phyloP scores from a whole-genome alignment of 2,329 filamentous ascomycete species.

The Trichoderma simmonsii region DNA sequence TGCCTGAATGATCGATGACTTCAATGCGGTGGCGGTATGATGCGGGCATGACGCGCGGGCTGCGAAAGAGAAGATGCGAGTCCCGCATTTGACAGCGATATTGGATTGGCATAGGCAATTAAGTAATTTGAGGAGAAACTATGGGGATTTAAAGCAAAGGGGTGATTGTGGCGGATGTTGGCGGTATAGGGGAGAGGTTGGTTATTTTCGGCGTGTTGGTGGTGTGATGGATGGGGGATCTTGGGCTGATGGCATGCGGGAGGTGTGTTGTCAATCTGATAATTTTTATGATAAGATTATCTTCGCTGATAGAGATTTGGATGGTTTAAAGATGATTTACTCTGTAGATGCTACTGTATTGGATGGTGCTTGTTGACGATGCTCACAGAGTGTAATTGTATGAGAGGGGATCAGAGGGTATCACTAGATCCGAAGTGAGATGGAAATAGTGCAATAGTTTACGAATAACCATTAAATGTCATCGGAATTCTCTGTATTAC shows the following conservation, averaged over 20 bases:
- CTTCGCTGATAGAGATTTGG: background rate
- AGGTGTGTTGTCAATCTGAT: background rate
- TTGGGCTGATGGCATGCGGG: background rate
- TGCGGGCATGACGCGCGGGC: constrained; percentile 17
- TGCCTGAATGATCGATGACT: constrained; percentile 5
- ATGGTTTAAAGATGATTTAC: background rate
- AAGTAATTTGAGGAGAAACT: background rate
- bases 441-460: background rate
- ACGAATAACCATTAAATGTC: background rate
- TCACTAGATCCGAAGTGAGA: background rate
- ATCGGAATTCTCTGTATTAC: background rate
- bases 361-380: background rate
- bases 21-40: constrained; percentile 1
- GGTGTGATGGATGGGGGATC: background rate
- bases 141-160: background rate
- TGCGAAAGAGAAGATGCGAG: background rate
- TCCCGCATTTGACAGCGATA: background rate
- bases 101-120: background rate
- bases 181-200: background rate
- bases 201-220: background rate
- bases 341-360: background rate
- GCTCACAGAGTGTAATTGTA: background rate
- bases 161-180: constrained; percentile 4
- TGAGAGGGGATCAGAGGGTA: background rate
- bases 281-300: background rate